phyloP scores from a whole-genome alignment of 73 alveolate species.

The Tetrahymena borealis region DNA sequence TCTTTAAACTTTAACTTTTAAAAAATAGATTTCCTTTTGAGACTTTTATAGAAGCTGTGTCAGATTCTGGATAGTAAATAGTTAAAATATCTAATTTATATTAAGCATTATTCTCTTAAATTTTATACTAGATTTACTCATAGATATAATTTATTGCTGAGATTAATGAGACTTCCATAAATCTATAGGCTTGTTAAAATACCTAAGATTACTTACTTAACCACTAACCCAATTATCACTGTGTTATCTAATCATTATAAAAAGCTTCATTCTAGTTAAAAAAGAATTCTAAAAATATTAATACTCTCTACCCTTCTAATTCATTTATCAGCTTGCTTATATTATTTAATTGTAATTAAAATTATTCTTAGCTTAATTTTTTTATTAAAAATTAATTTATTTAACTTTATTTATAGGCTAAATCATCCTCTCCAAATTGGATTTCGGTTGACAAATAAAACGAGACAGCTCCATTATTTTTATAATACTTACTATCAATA shows the following conservation, averaged over 20 bases:
- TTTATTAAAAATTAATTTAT: no score
- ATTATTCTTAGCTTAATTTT: conserved; percentile 31
- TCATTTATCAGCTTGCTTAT: conserved; percentile 50
- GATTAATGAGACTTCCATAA: conserved; percentile 45
- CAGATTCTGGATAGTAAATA: no score
- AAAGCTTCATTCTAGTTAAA: conserved; percentile 42
- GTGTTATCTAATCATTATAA: conserved; percentile 7
- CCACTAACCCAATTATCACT: conserved; percentile 12
- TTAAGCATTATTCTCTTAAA: not conserved
- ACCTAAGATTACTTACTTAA: conserved; percentile 33
- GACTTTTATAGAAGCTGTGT: not conserved
- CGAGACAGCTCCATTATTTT: conserved; percentile 6
- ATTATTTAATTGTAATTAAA: conserved; percentile 21
- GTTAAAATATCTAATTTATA: no score
- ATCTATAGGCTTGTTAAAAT: conserved; percentile 43
- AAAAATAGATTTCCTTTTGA: conserved; percentile 16
- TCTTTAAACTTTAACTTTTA: no score
- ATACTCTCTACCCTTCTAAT: conserved; percentile 31
- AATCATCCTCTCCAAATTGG: no score
- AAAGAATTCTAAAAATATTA: conserved; percentile 45
- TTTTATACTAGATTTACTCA: not conserved
- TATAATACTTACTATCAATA: conserved; percentile 35
- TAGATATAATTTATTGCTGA: conserved; percentile 11
- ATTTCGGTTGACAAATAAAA: conserved; percentile 43
- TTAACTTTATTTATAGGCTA: no score